Evolutionary conservation across 2,329 filamentous ascomycete species (phyloP), one percentile per base, ranked within the genome.

Genomic region (Orbilia javanica): DNA sequence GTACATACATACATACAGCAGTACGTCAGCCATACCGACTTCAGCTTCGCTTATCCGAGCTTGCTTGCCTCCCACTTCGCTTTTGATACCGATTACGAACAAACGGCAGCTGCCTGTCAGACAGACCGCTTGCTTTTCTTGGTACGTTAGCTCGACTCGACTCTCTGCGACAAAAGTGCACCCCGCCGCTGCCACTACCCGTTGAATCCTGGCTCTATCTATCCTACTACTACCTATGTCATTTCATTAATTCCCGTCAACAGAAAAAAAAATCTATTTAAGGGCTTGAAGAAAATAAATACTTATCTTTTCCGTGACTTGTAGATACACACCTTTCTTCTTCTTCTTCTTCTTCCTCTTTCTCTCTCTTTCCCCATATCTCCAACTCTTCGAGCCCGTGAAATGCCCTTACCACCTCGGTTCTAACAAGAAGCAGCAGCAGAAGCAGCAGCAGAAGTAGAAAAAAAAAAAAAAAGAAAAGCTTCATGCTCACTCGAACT

Each of bases 101-200:
- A n/a, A 57, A 57, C 52, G 13, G 46, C 27, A n/a, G 22, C 22
- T 53, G 50, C 25, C 50, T 53, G 25, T 31, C 25, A 50, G 42
- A 44, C 42, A 20, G n/a, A n/a, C n/a, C n/a, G n/a, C n/a, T 15
- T 39, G 13, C 11, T 15, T n/a, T n/a, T 39, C 36, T 39, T 39
- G 42, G 42, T 44, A 50, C 6, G n/a, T 13, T 13, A 44, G 8
- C 39, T 50, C 46, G 20, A 25, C 27, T 50, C 44, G 44, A 22
- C 25, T 48, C 39, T 48, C 20, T 73, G 69, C 69, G 69, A 73
- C 69, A 66, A 73, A 73, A 73, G 69, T 73, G 69, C 69, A 73
- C 62, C n/a, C 57, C 27, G 34, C 53, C 34, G 39, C 36, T 48
- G 22, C 63, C 34, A 39, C 52, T 73, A 64, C 36, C 60, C 48